These are phyloP conservation scores for Xylaria grammica DNA, from an alignment of 495 filamentous ascomycete species.

Conservation along the genomic window DNA sequence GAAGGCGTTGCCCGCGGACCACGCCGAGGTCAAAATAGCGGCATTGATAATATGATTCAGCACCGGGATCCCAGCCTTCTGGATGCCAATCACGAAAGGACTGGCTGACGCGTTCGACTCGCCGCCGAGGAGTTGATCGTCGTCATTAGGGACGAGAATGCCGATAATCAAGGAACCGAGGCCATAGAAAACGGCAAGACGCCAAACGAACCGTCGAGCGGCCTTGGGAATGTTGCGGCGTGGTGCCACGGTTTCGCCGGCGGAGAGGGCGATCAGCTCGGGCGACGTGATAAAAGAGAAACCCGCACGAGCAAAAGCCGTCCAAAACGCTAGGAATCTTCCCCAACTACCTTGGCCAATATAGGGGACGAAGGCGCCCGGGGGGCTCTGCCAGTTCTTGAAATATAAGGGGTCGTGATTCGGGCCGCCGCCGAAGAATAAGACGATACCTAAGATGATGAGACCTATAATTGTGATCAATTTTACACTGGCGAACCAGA, in stretches of 20 bases:
- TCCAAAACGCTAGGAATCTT: slow-evolving; percentile 55
- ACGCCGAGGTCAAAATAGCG: slow-evolving; percentile 55
- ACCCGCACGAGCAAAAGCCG: slow-evolving; percentile 49
- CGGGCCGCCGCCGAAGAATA: slow-evolving; percentile 69
- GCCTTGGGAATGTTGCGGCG: slow-evolving; percentile 75
- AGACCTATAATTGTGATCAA: slow-evolving; percentile 72
- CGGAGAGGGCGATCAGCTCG: slow-evolving; percentile 65
- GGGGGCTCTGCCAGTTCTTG: slow-evolving; percentile 68
- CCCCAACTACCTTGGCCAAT: slow-evolving; percentile 54
- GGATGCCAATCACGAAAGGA: slow-evolving; percentile 60
- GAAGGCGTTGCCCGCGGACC: slow-evolving; percentile 73
- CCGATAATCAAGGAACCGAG: slow-evolving; percentile 74
- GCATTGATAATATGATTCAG: slow-evolving; percentile 56
- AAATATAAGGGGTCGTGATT: slow-evolving; percentile 64
- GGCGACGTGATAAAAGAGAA: slow-evolving; percentile 58
- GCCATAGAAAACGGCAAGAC: slow-evolving; percentile 76
- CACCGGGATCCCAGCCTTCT: slow-evolving; percentile 48
- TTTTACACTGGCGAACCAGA: slow-evolving; percentile 70
- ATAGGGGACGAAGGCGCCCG: slow-evolving; percentile 71
- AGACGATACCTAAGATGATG: slow-evolving; percentile 73
- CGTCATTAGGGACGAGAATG: slow-evolving; percentile 63
- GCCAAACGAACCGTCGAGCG: slow-evolving; percentile 71
- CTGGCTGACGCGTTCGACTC: slow-evolving; percentile 65
- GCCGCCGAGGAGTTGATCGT: slow-evolving; percentile 57
- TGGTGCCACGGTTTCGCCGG: slow-evolving; percentile 78